A percentile compares a stretch with the other conserved stretches of the same genome.
Evolutionary conservation across 805 yeast genomes (phyloP).

Genomic region (Vanderwaltozyma verrucispora): DNA sequence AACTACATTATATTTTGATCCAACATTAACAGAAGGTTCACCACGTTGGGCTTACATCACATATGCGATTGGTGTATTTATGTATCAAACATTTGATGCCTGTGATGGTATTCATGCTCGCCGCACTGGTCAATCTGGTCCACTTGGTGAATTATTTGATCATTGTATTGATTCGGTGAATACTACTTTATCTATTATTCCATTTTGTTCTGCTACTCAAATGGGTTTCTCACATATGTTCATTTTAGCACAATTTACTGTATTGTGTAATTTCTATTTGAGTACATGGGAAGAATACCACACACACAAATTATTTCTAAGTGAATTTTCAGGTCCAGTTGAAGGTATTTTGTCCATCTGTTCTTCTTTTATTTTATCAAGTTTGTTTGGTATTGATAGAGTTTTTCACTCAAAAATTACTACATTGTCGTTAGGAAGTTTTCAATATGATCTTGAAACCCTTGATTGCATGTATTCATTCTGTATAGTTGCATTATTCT

Average conservation of each 20-base stretch:
- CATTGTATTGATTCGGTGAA: constrained; percentile 74
- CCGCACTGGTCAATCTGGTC: constrained; percentile 92
- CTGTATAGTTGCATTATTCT: constrained; percentile 47
- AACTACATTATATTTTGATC: constrained; percentile 65
- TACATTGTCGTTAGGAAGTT: constrained; percentile 5
- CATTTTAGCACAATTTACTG: constrained; percentile 57
- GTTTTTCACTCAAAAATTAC: constrained; percentile 44
- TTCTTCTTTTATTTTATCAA: constrained; percentile 48
- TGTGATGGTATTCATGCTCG: constrained; percentile 96
- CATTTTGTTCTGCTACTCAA: constrained; percentile 66
- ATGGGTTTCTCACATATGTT: constrained; percentile 60
- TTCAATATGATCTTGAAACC: constrained; percentile 25
- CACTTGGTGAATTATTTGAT: constrained; percentile 89
- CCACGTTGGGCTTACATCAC: constrained; percentile 74
- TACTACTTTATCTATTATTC: constrained; percentile 70
- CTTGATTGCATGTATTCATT: constrained; percentile 43
- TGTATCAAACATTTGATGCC: constrained; percentile 94
- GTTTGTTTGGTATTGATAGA: constrained; percentile 53
- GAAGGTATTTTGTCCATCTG: constrained; percentile 75
- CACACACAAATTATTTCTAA: constrained; percentile 71
- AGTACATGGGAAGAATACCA: constrained; percentile 97
- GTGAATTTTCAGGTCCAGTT: constrained; percentile 87
- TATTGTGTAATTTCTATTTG: constrained; percentile 72
- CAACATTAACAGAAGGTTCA: constrained; percentile 44
- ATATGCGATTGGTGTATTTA: constrained; percentile 73